These are phyloP conservation scores for Epichloe elymi DNA, from an alignment of 2,329 filamentous ascomycete genomes.

Conservation along the genomic window DNA sequence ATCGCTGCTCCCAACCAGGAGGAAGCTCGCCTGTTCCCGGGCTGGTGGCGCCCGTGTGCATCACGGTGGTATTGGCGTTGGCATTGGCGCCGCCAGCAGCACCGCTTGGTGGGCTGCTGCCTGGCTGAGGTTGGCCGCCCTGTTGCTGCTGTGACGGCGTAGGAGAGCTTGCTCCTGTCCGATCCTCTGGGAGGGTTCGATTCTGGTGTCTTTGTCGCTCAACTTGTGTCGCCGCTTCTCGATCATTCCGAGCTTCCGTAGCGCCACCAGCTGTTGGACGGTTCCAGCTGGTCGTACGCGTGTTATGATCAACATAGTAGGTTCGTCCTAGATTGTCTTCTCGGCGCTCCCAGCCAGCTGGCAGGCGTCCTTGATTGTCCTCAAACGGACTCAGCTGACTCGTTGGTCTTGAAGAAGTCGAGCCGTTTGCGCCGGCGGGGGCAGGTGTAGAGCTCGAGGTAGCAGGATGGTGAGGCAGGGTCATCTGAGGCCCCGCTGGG, in stretches of 20 bases:
- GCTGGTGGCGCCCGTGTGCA: slow-evolving; percentile 86
- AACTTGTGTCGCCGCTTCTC: slow-evolving; percentile 83
- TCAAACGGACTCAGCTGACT: slow-evolving; percentile 76
- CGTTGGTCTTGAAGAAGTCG: slow-evolving; percentile 18
- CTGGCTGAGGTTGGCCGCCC: slow-evolving; percentile 26
- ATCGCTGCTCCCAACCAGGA: slow-evolving; percentile 90
- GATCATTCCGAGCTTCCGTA: slow-evolving; percentile 55
- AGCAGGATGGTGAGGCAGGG: slow-evolving; percentile 33
- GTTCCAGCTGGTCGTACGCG: slow-evolving; percentile 91
- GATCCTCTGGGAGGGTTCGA: slow-evolving; percentile 86
- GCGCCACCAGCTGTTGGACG: slow-evolving; percentile 70
- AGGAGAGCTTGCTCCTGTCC: slow-evolving; percentile 85
- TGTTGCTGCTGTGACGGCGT: slow-evolving; percentile 48
- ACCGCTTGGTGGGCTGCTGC: slow-evolving; percentile 13
- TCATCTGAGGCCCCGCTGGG: slow-evolving; percentile 25
- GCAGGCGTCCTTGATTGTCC: slow-evolving; percentile 84
- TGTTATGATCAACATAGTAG: slow-evolving; percentile 98
- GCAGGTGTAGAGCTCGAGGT: slow-evolving; percentile 28
- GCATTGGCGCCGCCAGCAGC: slow-evolving; percentile 20
- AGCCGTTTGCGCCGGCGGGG: slow-evolving; percentile 16
- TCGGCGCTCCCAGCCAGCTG: slow-evolving; percentile 87
- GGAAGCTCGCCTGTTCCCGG: slow-evolving; percentile 91
- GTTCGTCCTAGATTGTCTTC: slow-evolving; percentile 92
- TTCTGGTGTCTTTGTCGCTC: slow-evolving; percentile 92
- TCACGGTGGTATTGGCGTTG: slow-evolving; percentile 57